Evolutionary conservation across 1,284 basidiomycete species (phyloP), one percentile per base, ranked within the genome.

Genomic region (Cystobasidium slooffiae): DNA sequence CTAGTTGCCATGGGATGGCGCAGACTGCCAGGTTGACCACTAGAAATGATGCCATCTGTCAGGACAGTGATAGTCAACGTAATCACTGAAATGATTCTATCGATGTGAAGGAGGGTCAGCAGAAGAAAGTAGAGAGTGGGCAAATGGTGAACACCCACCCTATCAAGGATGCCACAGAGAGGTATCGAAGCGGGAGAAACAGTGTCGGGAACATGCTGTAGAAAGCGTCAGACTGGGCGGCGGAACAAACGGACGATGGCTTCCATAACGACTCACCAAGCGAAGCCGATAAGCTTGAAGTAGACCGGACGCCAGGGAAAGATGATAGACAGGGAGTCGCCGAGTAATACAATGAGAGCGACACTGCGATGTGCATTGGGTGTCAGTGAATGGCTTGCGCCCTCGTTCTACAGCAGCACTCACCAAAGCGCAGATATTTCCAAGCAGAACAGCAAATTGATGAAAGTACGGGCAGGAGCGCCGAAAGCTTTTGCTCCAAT

Each of bases 401-500:
- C 22, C 20, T 39, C 5, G 16, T 5, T 20, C 16, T 14, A n/a
- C 2, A 3, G 55, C 55, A 22, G 6, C 41, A 76, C 84, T 22
- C 74, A 91, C 91, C 88, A 87, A 72, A 92, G 86, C 41, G 91
- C 88, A 81, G 94, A 94, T 2, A 94, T 82, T 82, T 95, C 93
- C 16, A 94, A 82, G 79, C 91, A 94, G 82, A 95, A 96, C 72
- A 96, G 83, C 1, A 85, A 77, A 70, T 88, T 91, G 66, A 93
- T 91, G 68, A 90, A 80, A 2, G 87, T 83, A 51, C 87, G 88
- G 0, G 90, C 90, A 63, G 85, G 85, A 3, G 86, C 86, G 3
- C 93, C 94, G 81, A 95, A 95, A 0, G 93, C 93, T 80, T 91
- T 92, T 72, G 88, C 87, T 37, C 92, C 92, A 75, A 96, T 92